These are phyloP conservation scores for Geotrichum australiense DNA, from an alignment of 1,139 yeast species.

Conservation along the genomic window DNA sequence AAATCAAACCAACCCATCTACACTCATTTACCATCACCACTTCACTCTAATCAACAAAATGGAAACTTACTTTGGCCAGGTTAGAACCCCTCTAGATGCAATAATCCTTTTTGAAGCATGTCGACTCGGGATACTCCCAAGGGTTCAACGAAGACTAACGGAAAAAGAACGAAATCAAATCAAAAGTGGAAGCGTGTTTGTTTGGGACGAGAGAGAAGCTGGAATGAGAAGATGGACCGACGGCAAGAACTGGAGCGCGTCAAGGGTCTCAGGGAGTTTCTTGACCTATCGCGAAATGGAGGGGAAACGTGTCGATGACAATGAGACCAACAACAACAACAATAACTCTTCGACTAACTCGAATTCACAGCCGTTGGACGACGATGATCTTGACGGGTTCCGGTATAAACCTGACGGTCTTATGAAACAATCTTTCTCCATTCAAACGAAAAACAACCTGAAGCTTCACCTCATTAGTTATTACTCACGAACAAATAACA, in stretches of 20 bases:
- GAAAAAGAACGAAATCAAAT: conserved; percentile 50
- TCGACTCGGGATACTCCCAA: conserved; percentile 49
- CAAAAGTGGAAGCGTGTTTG: conserved; percentile 53
- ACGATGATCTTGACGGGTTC: conserved; percentile 25
- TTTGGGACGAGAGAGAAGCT: conserved; percentile 66
- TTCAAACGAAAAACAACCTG: conserved; percentile 45
- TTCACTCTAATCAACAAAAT: conserved; percentile 25
- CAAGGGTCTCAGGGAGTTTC: conserved; percentile 60
- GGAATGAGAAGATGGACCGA: conserved; percentile 77
- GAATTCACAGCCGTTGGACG: not conserved
- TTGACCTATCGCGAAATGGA: conserved; percentile 60
- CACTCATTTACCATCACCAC: not conserved
- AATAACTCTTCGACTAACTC: not conserved
- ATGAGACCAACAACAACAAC: not conserved
- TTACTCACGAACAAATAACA: conserved; percentile 32
- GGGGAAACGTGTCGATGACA: conserved; percentile 26
- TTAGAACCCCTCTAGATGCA: conserved; percentile 56
- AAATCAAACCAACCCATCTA: not conserved
- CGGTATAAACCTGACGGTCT: conserved; percentile 45
- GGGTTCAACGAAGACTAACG: conserved; percentile 52
- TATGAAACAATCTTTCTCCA: conserved; percentile 54
- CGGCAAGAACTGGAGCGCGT: conserved; percentile 63
- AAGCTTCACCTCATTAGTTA: conserved; percentile 55
- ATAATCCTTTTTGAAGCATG: conserved; percentile 59
- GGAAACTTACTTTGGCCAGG: conserved; percentile 57